Conservation (phyloP, 768 basidiomycete genomes). For the Boletus barrowsii region DNA sequence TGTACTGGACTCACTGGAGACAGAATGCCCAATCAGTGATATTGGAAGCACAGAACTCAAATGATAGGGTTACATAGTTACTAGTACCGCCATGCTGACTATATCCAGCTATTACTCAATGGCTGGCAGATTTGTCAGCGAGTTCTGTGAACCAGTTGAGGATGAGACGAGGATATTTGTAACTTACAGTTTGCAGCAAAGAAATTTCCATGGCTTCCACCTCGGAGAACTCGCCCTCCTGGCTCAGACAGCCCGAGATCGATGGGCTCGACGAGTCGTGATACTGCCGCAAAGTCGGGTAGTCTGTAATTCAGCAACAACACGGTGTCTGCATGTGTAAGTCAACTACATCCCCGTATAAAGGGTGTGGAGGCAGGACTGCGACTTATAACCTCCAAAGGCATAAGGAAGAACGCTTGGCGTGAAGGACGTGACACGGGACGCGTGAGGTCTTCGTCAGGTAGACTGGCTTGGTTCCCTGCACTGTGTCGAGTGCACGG, state of each 20-base stretch:
- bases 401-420: slow-evolving; percentile 44
- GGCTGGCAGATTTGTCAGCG: slow-evolving; percentile 35
- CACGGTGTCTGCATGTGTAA: slow-evolving; percentile 44
- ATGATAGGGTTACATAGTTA: slow-evolving; percentile 75
- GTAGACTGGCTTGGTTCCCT: slow-evolving; percentile 36
- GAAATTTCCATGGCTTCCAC: slow-evolving; percentile 74
- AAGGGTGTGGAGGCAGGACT: background rate
- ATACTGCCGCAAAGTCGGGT: slow-evolving; percentile 53
- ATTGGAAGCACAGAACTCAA: slow-evolving; percentile 54
- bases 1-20: slow-evolving; percentile 32
- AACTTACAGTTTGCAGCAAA: slow-evolving; percentile 53
- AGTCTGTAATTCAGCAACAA: slow-evolving; percentile 63
- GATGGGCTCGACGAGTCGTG: slow-evolving; percentile 48
- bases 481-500: too few relatives aligned
- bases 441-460: slow-evolving; percentile 58
- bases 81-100: slow-evolving; percentile 58
- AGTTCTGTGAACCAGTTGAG: background rate
- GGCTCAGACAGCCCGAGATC: slow-evolving; percentile 45
- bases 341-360: background rate
- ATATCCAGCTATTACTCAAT: slow-evolving; percentile 59
- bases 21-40: slow-evolving; percentile 65
- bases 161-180: background rate
- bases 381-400: slow-evolving; percentile 56
- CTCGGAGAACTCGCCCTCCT: slow-evolving; percentile 53
- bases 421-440: slow-evolving; percentile 46